Percentiles rank a stretch among this genome's conserved stretches.
phyloP scores from a whole-genome alignment of 176 grass and related monocot genomes.

The Urochloa ruziziensis region DNA sequence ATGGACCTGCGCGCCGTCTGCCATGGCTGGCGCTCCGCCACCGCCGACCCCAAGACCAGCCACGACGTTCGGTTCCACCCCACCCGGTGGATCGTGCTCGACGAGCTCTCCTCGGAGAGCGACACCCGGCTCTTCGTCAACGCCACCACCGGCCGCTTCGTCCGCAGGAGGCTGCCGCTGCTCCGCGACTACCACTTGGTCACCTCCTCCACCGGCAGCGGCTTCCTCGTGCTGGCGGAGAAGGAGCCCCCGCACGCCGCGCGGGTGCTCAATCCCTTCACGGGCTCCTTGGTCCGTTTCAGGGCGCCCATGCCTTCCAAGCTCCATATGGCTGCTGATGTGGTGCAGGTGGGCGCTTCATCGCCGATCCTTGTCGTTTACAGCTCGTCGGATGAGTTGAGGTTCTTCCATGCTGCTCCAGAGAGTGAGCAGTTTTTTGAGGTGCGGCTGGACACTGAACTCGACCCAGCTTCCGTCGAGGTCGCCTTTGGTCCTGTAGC shows the following conservation, averaged over 20 bases:
- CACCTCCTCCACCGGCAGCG: not conserved
- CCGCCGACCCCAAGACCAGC: not conserved
- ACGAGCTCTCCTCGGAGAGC: not conserved
- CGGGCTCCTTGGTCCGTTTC: not conserved
- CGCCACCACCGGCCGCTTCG: not conserved
- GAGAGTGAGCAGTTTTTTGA: too few relatives aligned
- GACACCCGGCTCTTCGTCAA: conserved; percentile 10
- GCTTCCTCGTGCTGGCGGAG: not conserved
- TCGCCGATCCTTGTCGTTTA: not conserved
- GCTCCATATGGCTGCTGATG: not conserved
- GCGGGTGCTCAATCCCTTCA: conserved; percentile 9
- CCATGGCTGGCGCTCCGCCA: conserved; percentile 3
- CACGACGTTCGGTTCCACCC: not conserved
- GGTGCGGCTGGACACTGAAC: too few relatives aligned
- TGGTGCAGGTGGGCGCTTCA: accelerated
- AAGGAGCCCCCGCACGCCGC: not conserved
- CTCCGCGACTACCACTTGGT: not conserved
- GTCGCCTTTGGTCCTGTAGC: too few relatives aligned
- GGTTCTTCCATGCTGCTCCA: too few relatives aligned
- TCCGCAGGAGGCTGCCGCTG: not conserved
- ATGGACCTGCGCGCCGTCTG: not conserved
- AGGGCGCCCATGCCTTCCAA: not conserved
- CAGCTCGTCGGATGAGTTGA: too few relatives aligned
- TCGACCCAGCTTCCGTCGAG: too few relatives aligned
- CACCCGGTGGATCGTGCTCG: not conserved